Conservation (phyloP, 805 yeast genomes). For the Kodamaea sagamina region DNA sequence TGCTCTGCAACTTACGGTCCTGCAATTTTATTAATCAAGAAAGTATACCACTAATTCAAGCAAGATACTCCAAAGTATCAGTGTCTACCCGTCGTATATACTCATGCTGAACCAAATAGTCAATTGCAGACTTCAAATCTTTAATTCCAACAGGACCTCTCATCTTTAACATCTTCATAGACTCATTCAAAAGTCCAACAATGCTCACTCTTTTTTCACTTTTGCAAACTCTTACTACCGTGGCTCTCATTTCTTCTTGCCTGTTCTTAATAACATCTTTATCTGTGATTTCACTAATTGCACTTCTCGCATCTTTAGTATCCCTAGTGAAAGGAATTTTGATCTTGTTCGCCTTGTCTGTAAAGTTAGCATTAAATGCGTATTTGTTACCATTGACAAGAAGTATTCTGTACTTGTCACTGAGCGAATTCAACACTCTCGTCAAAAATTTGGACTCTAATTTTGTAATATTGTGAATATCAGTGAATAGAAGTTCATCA, state of each 20-base stretch:
- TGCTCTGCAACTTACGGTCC: no score
- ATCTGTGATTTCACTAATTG: conserved; percentile 8
- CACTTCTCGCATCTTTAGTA: conserved; percentile 7
- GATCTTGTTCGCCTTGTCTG: conserved; percentile 30
- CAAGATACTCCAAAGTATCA: conserved; percentile 9
- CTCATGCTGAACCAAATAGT: conserved; percentile 37
- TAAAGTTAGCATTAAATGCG: conserved; percentile 26
- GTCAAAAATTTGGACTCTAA: conserved; percentile 34
- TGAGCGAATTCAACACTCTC: conserved; percentile 32
- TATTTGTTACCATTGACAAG: conserved; percentile 15
- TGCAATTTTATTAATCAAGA: no score
- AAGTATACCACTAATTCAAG: no score
- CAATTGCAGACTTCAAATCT: conserved; percentile 37
- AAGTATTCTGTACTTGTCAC: conserved; percentile 35
- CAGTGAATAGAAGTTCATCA: conserved; percentile 21
- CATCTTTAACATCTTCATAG: conserved; percentile 21
- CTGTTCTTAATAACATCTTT: conserved; percentile 23
- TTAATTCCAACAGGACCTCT: conserved; percentile 29
- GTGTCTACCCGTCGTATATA: conserved; percentile 21
- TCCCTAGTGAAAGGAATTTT: conserved; percentile 31
- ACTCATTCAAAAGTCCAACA: conserved; percentile 31
- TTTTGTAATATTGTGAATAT: conserved; percentile 29
- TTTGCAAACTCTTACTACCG: conserved; percentile 38
- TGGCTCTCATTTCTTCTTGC: conserved; percentile 30
- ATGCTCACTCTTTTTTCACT: conserved; percentile 22